phyloP scores from a whole-genome alignment of 2,329 filamentous ascomycete species.

The Alternaria brassicicola region DNA sequence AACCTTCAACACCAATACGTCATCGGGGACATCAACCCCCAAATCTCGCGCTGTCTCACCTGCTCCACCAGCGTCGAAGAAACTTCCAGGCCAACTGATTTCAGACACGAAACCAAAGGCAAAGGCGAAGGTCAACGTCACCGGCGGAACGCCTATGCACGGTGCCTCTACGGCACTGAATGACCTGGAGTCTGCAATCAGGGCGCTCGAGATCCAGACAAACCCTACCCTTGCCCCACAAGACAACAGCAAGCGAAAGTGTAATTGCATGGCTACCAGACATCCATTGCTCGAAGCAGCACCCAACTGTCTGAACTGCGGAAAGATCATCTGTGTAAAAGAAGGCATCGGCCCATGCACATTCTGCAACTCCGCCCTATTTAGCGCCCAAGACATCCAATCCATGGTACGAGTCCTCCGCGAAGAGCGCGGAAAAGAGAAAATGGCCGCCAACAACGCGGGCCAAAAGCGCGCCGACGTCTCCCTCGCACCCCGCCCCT shows the following conservation, averaged over 20 bases:
- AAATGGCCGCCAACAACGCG: constrained; percentile 79
- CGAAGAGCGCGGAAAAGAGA: constrained; percentile 85
- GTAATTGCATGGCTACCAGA: constrained; percentile 84
- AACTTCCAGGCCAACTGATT: constrained; percentile 74
- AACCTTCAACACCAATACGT: constrained; percentile 26
- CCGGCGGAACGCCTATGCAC: constrained; percentile 81
- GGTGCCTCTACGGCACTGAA: constrained; percentile 76
- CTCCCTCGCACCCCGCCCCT: constrained; percentile 65
- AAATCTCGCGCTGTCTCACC: constrained; percentile 50
- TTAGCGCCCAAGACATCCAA: constrained; percentile 76
- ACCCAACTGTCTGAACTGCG: constrained; percentile 89
- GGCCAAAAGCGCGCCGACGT: constrained; percentile 71
- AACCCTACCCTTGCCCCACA: constrained; percentile 72
- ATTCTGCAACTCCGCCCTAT: constrained; percentile 77
- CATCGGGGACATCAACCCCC: constrained; percentile 42
- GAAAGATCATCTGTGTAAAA: constrained; percentile 93
- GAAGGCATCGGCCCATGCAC: constrained; percentile 95
- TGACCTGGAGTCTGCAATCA: constrained; percentile 77
- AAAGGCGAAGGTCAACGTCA: constrained; percentile 71
- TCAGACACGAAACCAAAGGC: constrained; percentile 69
- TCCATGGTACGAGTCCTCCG: constrained; percentile 83
- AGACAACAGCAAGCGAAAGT: constrained; percentile 67
- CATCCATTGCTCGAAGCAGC: constrained; percentile 90
- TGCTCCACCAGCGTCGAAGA: constrained; percentile 58
- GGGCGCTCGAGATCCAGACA: constrained; percentile 86